A percentile compares a stretch with the other conserved stretches of the same genome.
These are phyloP conservation scores for Cyclocybe cylindracea DNA, from an alignment of 768 basidiomycete species.

Conservation along the genomic window DNA sequence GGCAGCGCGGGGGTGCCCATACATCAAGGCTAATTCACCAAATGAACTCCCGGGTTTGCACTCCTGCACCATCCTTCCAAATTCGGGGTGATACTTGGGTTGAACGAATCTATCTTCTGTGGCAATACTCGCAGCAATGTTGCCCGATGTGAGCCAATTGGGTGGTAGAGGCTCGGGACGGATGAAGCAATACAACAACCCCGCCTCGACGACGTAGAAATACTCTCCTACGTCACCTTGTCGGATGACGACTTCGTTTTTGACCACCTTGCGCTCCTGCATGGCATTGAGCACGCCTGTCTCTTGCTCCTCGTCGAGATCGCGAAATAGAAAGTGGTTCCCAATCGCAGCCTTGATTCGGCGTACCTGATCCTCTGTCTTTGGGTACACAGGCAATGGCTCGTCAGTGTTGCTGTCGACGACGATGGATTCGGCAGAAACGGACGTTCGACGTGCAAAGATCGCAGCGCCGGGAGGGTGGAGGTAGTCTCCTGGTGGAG, in stretches of 20 bases:
- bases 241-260: constrained; percentile 88
- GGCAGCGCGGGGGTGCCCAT: constrained; percentile 94
- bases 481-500: constrained; percentile 65
- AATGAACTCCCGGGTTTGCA: constrained; percentile 87
- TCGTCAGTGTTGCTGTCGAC: constrained; percentile 68
- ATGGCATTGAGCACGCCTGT: constrained; percentile 92
- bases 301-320: constrained; percentile 95
- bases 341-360: constrained; percentile 88
- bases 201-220: constrained; percentile 96
- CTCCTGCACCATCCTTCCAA: constrained; percentile 82
- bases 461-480: constrained; percentile 74
- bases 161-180: constrained; percentile 66
- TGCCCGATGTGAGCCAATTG: constrained; percentile 50
- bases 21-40: constrained; percentile 97
- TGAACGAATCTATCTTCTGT: constrained; percentile 59
- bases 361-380: constrained; percentile 80
- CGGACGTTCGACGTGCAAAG: constrained; percentile 89
- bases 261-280: constrained; percentile 76
- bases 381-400: constrained; percentile 73
- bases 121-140: constrained; percentile 36
- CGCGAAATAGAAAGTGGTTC: constrained; percentile 92
- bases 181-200: constrained; percentile 82
- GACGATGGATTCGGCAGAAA: constrained; percentile 95
- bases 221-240: constrained; percentile 97
- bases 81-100: constrained; percentile 65